Conservation (phyloP, 2,329 filamentous ascomycete genomes). For the Pezicula carpinea region DNA sequence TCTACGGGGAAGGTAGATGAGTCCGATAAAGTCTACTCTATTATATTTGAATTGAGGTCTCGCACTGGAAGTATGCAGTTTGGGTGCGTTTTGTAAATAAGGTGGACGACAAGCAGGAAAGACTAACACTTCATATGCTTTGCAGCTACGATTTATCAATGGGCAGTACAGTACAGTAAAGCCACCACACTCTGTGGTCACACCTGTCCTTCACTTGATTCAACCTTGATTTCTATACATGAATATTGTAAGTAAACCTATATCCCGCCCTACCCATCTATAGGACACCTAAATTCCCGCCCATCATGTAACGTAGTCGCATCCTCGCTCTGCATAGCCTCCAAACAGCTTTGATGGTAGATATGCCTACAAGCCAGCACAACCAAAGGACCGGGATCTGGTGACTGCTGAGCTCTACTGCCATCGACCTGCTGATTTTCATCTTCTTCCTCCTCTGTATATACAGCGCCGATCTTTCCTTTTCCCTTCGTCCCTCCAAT, state of each 20-base stretch:
- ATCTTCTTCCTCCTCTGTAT: conserved; percentile 26
- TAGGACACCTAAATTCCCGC: conserved; percentile 30
- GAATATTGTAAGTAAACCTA: conserved; percentile 8
- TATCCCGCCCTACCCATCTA: conserved; percentile 36
- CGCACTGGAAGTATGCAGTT: too few species aligned
- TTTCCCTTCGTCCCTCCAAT: conserved; percentile 15
- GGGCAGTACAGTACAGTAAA: too few species aligned
- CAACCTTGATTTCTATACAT: neutral
- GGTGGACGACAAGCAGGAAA: too few species aligned
- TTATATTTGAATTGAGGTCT: too few species aligned
- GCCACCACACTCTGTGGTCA: too few species aligned
- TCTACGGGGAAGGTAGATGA: too few species aligned
- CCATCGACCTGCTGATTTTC: conserved; percentile 30
- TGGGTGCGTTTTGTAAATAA: too few species aligned
- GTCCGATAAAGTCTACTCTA: too few species aligned
- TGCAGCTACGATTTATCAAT: too few species aligned
- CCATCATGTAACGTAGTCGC: conserved; percentile 48
- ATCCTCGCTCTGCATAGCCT: conserved; percentile 55
- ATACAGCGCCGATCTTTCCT: conserved; percentile 23
- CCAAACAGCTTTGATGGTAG: conserved; percentile 65
- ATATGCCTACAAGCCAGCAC: conserved; percentile 68
- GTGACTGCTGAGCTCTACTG: conserved; percentile 36
- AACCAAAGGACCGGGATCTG: conserved; percentile 59
- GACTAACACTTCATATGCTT: too few species aligned
- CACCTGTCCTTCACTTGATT: too few species aligned